Percentiles rank a stretch among this genome's conserved stretches.
These are phyloP conservation scores for Vitis cinerea DNA, from an alignment of 164 flowering plant species.

Conservation along the genomic window DNA sequence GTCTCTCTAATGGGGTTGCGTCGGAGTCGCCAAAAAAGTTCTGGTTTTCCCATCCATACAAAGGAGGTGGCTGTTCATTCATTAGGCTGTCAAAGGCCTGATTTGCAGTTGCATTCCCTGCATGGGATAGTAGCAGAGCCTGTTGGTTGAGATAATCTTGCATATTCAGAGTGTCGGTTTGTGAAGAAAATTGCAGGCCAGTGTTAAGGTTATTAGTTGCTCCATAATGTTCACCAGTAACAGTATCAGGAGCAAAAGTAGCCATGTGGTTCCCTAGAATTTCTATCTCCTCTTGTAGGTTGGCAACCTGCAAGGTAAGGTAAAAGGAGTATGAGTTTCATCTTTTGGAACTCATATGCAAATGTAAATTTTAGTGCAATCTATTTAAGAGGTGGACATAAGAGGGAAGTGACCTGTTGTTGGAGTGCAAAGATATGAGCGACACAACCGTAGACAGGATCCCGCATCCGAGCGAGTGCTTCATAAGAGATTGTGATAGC, in stretches of 20 bases:
- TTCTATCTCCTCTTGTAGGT: slow-evolving; percentile 61
- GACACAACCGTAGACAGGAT: slow-evolving; percentile 77
- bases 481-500: slow-evolving; percentile 69
- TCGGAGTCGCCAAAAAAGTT: slow-evolving; percentile 11
- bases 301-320: slow-evolving; percentile 46
- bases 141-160: slow-evolving; percentile 12
- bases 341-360: background rate
- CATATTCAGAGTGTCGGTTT: slow-evolving; percentile 17
- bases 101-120: slow-evolving; percentile 6
- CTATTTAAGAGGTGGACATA: background rate
- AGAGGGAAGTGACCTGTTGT: slow-evolving; percentile 51
- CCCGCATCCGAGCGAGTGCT: slow-evolving; percentile 62
- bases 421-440: slow-evolving; percentile 68
- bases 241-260: slow-evolving; percentile 7
- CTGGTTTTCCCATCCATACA: slow-evolving; percentile 17
- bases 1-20: slow-evolving; percentile 10
- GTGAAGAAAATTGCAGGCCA: slow-evolving; percentile 16
- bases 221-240: slow-evolving; percentile 12
- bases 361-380: background rate
- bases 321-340: background rate
- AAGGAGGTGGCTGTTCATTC: slow-evolving; percentile 15
- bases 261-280: slow-evolving; percentile 40
- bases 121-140: slow-evolving; percentile 2
- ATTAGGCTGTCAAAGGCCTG: slow-evolving; percentile 14
- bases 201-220: slow-evolving; percentile 1